Evolutionary conservation across 2,329 filamentous ascomycete genomes (phyloP), one percentile per base, ranked within the genome.

Genomic region (Colletotrichum lupini): DNA sequence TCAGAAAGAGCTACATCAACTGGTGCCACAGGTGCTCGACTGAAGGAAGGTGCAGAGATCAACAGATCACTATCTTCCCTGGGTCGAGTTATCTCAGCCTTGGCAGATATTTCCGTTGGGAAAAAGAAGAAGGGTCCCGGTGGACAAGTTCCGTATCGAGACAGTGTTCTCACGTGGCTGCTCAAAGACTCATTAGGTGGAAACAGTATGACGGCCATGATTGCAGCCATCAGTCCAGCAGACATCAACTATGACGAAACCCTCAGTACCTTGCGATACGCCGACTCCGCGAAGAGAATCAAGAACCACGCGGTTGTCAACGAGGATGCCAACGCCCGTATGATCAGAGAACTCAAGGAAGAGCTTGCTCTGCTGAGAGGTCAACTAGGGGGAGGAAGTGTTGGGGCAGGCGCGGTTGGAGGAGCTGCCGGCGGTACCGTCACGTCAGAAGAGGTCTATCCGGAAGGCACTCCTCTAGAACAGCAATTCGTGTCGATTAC

Each of bases 301-400:
- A 98, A 98, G 94, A 99, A 99, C 85, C 97, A 99, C 82, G 97
- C 97, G 70, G 97, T 99, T 63, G 94, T 99, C 82, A 99, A 99
- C 86, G 97, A 99, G 82, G 97, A 99, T 84, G 96, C 97, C 59
- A 99, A 99, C 81, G 97, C 97, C 73, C 93, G 97, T 78, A 99
- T 99, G 97, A 98, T 99, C 76, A 90, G 97, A 82, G 97, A 99
- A 81, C 87, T 99, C 75, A 99, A 99, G 81, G 97, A 99, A 82
- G 97, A 99, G 80, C 84, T 99, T 71, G 91, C 94, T 1, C 88
- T 97, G 74, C 86, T 99, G 69, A 90, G 97, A 78, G 92, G 94
- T 78, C 98, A 99, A 81, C 89, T 99, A 16, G 92, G 92, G 63
- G 90, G 90, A 46, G 82, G 81, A 37, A 87, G 85, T 6, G 84